These are phyloP conservation scores for Phytophthora vignae DNA, from an alignment of 352 stramenopile species.

Conservation along the genomic window DNA sequence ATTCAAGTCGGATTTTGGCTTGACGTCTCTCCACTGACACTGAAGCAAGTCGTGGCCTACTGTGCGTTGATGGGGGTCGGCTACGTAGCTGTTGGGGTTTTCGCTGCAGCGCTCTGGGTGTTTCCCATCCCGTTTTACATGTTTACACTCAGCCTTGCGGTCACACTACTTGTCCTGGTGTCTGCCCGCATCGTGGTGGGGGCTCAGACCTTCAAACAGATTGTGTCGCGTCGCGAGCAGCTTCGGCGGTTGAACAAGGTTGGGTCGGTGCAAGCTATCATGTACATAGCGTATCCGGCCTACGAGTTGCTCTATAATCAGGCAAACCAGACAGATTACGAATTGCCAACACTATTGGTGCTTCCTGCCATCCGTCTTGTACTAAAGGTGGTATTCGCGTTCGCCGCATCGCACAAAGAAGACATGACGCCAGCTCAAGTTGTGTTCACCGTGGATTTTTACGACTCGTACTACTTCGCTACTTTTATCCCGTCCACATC, in stretches of 20 bases:
- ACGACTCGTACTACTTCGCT: slow-evolving; percentile 7
- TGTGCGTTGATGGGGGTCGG: background rate
- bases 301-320: slow-evolving; percentile 9
- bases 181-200: slow-evolving; percentile 1
- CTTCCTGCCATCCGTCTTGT: slow-evolving; percentile 9
- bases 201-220: background rate
- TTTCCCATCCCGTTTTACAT: slow-evolving; percentile 27
- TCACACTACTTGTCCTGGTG: background rate
- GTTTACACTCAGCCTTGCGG: background rate
- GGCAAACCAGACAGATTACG: slow-evolving; percentile 7
- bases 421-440: slow-evolving; percentile 19
- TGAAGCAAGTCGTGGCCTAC: background rate
- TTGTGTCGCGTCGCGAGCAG: slow-evolving; percentile 5
- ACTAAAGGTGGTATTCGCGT: slow-evolving; percentile 6
- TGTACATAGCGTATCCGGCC: slow-evolving; percentile 12
- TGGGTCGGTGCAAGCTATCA: background rate
- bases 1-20: slow-evolving; percentile 16
- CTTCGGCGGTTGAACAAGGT: slow-evolving; percentile 11
- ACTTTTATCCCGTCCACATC: slow-evolving; percentile 4
- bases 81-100: background rate
- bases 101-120: background rate
- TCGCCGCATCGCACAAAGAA: slow-evolving; percentile 7
- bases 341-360: slow-evolving; percentile 9
- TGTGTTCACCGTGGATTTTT: slow-evolving; percentile 23
- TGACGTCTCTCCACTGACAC: slow-evolving; percentile 8